These are phyloP conservation scores for Backusella circina DNA, from an alignment of 192 early-diverging fungal species.

Conservation along the genomic window DNA sequence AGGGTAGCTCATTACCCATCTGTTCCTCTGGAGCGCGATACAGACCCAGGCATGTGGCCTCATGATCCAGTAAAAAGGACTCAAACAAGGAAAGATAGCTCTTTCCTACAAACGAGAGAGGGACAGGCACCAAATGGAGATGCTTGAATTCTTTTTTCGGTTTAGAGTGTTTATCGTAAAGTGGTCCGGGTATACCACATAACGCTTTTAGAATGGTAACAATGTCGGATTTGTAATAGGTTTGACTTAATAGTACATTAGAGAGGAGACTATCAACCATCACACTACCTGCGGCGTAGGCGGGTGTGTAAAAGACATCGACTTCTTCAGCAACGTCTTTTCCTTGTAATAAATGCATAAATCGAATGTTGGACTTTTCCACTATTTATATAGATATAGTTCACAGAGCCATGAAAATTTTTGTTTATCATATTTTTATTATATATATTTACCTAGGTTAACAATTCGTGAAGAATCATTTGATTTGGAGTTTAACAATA, in stretches of 20 bases:
- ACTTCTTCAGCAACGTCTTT: conserved; percentile 26
- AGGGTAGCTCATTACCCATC: conserved; percentile 54
- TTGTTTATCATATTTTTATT: not conserved
- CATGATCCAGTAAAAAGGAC: conserved; percentile 41
- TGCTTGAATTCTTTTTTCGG: not conserved
- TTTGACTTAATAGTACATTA: conserved; percentile 41
- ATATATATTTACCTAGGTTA: conserved; percentile 13
- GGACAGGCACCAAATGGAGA: conserved; percentile 25
- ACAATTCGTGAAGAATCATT: conserved; percentile 33
- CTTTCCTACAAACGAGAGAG: conserved; percentile 40
- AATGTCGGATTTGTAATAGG: conserved; percentile 50
- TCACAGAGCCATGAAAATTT: not conserved
- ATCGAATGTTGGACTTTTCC: conserved; percentile 53
- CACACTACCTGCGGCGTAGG: conserved; percentile 61
- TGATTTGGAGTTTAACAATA: conserved; percentile 36
- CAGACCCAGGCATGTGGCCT: conserved; percentile 50
- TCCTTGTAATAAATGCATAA: conserved; percentile 38
- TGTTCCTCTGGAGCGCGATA: conserved; percentile 36
- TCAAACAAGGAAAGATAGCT: conserved; percentile 48
- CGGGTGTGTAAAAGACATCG: conserved; percentile 46
- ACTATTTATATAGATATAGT: not conserved
- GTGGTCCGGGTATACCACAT: conserved; percentile 43
- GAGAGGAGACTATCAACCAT: conserved; percentile 49
- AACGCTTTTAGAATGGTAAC: conserved; percentile 53
- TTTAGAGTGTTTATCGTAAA: not conserved